A percentile compares a stretch with the other conserved stretches of the same genome.
phyloP scores from a whole-genome alignment of 306 rosid species.

The Vigna radiata region DNA sequence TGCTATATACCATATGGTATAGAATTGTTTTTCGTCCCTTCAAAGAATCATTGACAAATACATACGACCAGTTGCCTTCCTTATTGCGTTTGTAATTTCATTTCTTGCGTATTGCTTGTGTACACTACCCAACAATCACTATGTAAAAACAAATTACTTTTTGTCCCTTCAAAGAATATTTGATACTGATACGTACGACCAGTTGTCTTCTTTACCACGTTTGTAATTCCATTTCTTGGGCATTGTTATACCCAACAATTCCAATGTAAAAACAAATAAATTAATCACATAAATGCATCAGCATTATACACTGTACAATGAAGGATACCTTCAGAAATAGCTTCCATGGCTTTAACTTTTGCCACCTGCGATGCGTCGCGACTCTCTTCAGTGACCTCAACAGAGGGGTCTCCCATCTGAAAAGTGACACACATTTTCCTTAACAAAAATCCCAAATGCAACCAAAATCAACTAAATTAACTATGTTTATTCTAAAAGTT shows the following conservation, averaged over 20 bases:
- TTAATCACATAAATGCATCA: not conserved
- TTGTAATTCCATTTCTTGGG: not conserved
- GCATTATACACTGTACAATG: not conserved
- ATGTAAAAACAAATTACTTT: not conserved
- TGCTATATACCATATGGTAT: not conserved
- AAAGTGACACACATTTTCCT: constrained; percentile 22
- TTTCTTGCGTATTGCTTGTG: not conserved
- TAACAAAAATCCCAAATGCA: constrained; percentile 1
- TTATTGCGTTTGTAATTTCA: not conserved
- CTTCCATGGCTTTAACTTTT: constrained; percentile 76
- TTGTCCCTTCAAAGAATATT: not conserved
- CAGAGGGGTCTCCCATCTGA: constrained; percentile 84
- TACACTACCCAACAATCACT: constrained; percentile 20
- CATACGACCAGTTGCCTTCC: not conserved
- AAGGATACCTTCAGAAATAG: constrained; percentile 74
- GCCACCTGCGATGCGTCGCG: constrained; percentile 81
- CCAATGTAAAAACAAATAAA: constrained; percentile 12
- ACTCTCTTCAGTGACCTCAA: constrained; percentile 79
- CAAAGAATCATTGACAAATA: not conserved
- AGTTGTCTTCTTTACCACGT: not conserved
- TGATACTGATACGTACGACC: not conserved
- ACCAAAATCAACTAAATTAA: not conserved
- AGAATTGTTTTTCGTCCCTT: not conserved
- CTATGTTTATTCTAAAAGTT: not conserved
- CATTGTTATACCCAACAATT: not conserved